Percentiles rank a stretch among this genome's conserved stretches.
Conservation (phyloP, 108 stramenopile genomes). For the Conticribra weissflogii region DNA sequence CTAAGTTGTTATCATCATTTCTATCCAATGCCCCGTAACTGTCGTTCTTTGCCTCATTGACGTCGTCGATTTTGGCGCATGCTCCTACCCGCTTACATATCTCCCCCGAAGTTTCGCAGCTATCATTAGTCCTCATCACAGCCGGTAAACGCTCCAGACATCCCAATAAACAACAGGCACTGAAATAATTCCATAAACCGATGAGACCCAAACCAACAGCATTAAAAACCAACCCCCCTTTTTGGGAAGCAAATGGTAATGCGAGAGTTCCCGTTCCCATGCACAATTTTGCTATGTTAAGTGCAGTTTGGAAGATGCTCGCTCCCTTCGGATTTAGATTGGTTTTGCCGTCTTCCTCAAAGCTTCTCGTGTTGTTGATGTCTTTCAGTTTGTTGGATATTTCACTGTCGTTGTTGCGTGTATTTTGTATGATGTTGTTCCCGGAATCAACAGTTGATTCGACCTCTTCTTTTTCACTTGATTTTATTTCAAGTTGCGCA, state of each 20-base stretch:
- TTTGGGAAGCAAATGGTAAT: constrained; percentile 72
- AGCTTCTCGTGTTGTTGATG: too few relatives aligned
- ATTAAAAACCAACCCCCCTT: constrained; percentile 72
- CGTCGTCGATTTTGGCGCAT: neutral
- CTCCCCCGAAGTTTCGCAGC: too few relatives aligned
- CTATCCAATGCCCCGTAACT: neutral
- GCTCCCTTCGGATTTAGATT: constrained; percentile 16
- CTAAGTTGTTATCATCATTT: neutral
- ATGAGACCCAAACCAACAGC: constrained; percentile 57
- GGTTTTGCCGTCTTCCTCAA: too few relatives aligned
- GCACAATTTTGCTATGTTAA: constrained; percentile 62
- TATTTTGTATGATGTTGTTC: too few relatives aligned
- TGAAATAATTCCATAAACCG: constrained; percentile 74
- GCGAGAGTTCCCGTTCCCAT: constrained; percentile 81
- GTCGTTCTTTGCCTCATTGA: neutral
- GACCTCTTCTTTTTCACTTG: too few relatives aligned
- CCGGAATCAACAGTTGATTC: too few relatives aligned
- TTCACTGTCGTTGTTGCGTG: too few relatives aligned
- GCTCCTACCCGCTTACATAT: neutral
- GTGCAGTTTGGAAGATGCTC: constrained; percentile 52
- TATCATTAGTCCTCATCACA: too few relatives aligned
- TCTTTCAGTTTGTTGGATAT: too few relatives aligned
- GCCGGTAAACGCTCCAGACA: constrained; percentile 41
- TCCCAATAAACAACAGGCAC: constrained; percentile 57
- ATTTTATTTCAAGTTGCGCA: too few relatives aligned